A percentile compares a stretch with the other conserved stretches of the same genome.
phyloP scores from a whole-genome alignment of 2,329 filamentous ascomycete species.

The Monilinia fructicola region DNA sequence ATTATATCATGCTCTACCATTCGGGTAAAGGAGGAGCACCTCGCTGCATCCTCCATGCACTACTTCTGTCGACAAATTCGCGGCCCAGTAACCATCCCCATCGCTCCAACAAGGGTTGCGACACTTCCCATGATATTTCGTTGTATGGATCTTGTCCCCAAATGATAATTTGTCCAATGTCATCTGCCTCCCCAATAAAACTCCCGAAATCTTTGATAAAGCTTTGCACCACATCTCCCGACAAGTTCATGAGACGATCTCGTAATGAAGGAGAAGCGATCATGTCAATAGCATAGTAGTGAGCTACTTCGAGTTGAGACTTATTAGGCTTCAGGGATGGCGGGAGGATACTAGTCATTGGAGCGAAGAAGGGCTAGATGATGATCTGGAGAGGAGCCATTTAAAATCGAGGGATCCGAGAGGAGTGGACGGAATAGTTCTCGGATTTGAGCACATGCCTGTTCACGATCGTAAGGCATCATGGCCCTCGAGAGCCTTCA shows the following conservation, averaged over 20 bases:
- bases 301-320: conserved; percentile 44
- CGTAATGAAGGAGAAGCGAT: conserved; percentile 45
- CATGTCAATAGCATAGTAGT: conserved; percentile 47
- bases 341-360: conserved; percentile 41
- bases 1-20: conserved; percentile 32
- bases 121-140: conserved; percentile 47
- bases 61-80: conserved; percentile 44
- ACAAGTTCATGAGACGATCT: conserved; percentile 43
- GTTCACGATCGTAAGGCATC: conserved; percentile 41
- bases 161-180: conserved; percentile 44
- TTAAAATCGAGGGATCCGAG: conserved; percentile 39
- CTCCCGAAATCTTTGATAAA: conserved; percentile 45
- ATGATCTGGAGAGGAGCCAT: conserved; percentile 38
- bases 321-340: conserved; percentile 42
- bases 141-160: conserved; percentile 47
- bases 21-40: conserved; percentile 41
- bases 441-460: conserved; percentile 41
- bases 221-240: conserved; percentile 41
- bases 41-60: conserved; percentile 46
- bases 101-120: conserved; percentile 42
- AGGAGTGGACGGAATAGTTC: conserved; percentile 43
- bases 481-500: conserved; percentile 35
- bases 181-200: conserved; percentile 42
- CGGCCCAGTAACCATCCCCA: conserved; percentile 45
- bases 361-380: conserved; percentile 40